Base-by-base conservation (phyloP, 2,329 filamentous ascomycete genomes). In the Pyrenophora tritici-repentis region DNA sequence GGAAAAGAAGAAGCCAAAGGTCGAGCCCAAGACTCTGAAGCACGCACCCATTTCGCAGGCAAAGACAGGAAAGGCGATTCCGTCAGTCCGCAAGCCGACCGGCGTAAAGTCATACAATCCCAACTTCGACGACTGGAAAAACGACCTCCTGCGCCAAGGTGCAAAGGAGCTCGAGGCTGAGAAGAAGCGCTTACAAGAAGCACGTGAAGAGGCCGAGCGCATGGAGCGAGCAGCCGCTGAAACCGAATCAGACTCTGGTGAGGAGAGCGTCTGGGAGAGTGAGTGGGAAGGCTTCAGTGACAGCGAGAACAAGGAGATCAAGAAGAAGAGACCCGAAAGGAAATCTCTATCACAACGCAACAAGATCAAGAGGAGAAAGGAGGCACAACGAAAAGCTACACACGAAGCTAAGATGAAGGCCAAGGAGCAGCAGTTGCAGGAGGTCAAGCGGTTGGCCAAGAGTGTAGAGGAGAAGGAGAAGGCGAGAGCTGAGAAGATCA, bases 91-190 rank as follows among this genome's bases (percentile, higher is more conserved):
- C 55, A 89, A 86, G 66, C 94, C 94, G 1, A 82, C 86, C 6
- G 90, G 87, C 13, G 91, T 90, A 52, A 90, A 87, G 73, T 96
- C 90, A 64, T 99, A 99, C 78, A 99, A 99, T 72, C 94, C 94
- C 0, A 79, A 84, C 5, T 95, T 95, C 63, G 83, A 85, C 57
- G 91, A 96, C 57, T 99, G 95, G 81, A 87, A 92, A 63, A 81
- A 84, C 7, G 83, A 93, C 13, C 78, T 96, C 37, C 81, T 83
- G 16, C 80, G 84, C 35, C 90, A 95, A 73, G 89, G 90, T 38
- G 82, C 86, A 48, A 90, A 89, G 74, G 92, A 88, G 12, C 79
- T 97, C 2, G 88, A 87, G 57, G 84, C 86, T 0, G 93, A 97
- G 75, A 83, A 85, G 71, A 85, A 88, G 72, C 86, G 91, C 5